Base-by-base conservation (phyloP, 75 land plant species). In the Picea glauca region DNA sequence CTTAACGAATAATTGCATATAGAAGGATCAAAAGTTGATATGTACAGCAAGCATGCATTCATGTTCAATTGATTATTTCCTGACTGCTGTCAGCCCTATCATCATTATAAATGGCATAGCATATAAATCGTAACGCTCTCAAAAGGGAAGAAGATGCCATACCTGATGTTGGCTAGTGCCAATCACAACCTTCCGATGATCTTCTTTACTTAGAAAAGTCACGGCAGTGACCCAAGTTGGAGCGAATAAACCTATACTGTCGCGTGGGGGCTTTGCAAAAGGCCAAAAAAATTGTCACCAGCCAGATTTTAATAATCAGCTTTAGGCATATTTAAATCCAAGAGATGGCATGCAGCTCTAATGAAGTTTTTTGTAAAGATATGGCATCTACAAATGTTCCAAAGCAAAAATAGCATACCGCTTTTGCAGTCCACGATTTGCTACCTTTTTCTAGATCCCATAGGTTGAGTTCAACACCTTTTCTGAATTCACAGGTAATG, bases 161-260 rank as follows among this genome's bases (percentile, higher is more conserved):
- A 92, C 96, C 56, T 50, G 56, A 50, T 50, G 56, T 50, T 50
- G 56, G 56, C 56, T 92, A 43, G 96, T 93, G 46, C 93, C 96
- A 81, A 91, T 85, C 14, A 85, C 93, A 86, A 93, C 76, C 78
- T 93, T 93, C 21, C 86, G 87, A 77, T 90, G 90, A 81, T 93
- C 96, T 70, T 88, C 85, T 70, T 89, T 83, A 70, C 83, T 75
- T 4, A 93, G 73, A 76, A 89, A 93, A 63, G 96, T 85, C 35
- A 85, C 82, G 58, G 93, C 87, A 77, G 93, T 91, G 83, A 93
- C 88, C 83, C 93, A 93, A 54, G 96, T 83, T 17, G 93, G 96
- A 30, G 93, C 80, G 62, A 89, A 91, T 80, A 93, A 76, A 30
- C 90, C 93, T 77, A 91, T 78, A 78, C 80, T 93, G 83, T 93